Conservation (phyloP, 116 monocot species). For the Posidonia oceanica region DNA sequence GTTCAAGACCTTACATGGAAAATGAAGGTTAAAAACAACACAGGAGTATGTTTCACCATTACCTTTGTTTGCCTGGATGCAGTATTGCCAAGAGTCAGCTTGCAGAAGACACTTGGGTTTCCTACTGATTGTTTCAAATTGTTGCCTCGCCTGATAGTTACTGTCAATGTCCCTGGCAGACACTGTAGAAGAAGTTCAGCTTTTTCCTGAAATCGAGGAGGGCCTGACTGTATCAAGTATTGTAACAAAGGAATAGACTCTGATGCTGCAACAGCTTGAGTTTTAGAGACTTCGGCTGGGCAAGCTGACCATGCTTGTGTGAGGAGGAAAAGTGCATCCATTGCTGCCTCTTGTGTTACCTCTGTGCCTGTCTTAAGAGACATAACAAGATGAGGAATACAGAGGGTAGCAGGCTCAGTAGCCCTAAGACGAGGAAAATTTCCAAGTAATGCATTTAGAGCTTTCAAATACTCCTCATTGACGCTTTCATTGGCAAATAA, state of each 20-base stretch:
- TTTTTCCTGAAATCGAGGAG: conserved; percentile 96
- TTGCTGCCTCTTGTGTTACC: conserved; percentile 84
- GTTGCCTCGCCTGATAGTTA: conserved; percentile 85
- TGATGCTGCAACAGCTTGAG: conserved; percentile 90
- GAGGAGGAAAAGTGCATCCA: conserved; percentile 85
- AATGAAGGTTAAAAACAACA: background rate
- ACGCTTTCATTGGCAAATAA: conserved; percentile 76
- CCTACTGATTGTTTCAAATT: conserved; percentile 95
- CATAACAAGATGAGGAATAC: conserved; percentile 91
- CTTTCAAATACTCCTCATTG: conserved; percentile 89
- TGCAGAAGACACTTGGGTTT: conserved; percentile 88
- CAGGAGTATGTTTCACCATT: background rate
- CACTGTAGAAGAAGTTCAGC: conserved; percentile 90
- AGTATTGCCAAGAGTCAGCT: conserved; percentile 83
- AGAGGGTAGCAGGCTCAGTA: conserved; percentile 84
- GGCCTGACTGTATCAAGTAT: conserved; percentile 93
- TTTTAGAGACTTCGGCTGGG: conserved; percentile 88
- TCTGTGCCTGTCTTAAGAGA: conserved; percentile 88
- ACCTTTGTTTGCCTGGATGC: conserved; percentile 87
- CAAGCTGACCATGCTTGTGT: conserved; percentile 97
- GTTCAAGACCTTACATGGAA: background rate
- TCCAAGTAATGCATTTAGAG: conserved; percentile 72
- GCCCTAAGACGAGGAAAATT: conserved; percentile 92
- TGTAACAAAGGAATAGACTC: conserved; percentile 93
- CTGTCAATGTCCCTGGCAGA: conserved; percentile 81